Evolutionary conservation across 164 flowering plant genomes (phyloP).

Genomic region (Vitis riparia): DNA sequence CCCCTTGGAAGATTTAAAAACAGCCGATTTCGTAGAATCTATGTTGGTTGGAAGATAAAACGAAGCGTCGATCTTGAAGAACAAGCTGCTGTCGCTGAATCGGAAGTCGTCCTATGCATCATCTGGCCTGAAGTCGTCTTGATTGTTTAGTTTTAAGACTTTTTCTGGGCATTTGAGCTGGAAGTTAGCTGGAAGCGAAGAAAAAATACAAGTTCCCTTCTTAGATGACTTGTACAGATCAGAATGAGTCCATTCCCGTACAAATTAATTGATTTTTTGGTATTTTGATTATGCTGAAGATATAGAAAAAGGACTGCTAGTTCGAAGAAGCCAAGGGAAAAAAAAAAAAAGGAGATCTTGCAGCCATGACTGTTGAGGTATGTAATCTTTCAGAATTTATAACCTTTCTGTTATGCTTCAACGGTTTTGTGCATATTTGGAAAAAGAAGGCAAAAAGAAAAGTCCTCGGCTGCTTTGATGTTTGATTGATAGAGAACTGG

Average conservation of each 20-base stretch:
- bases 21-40: too few relatives aligned
- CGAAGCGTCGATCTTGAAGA: too few relatives aligned
- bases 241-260: background rate
- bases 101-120: background rate
- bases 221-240: background rate
- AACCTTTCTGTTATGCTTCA: background rate
- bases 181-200: background rate
- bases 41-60: too few relatives aligned
- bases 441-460: too few relatives aligned
- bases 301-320: background rate
- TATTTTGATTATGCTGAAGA: too few relatives aligned
- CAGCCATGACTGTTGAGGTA: slow-evolving; percentile 19
- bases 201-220: background rate
- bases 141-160: background rate
- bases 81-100: too few relatives aligned
- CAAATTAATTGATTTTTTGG: background rate
- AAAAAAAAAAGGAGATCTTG: slow-evolving; percentile 7
- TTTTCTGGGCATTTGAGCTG: background rate
- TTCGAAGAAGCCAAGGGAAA: background rate
- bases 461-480: background rate
- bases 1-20: too few relatives aligned
- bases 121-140: background rate
- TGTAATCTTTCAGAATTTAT: background rate
- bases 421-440: background rate
- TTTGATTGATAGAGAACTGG: too few relatives aligned